These are phyloP conservation scores for Botrytis deweyae DNA, from an alignment of 2,329 filamentous ascomycete species.

Conservation along the genomic window DNA sequence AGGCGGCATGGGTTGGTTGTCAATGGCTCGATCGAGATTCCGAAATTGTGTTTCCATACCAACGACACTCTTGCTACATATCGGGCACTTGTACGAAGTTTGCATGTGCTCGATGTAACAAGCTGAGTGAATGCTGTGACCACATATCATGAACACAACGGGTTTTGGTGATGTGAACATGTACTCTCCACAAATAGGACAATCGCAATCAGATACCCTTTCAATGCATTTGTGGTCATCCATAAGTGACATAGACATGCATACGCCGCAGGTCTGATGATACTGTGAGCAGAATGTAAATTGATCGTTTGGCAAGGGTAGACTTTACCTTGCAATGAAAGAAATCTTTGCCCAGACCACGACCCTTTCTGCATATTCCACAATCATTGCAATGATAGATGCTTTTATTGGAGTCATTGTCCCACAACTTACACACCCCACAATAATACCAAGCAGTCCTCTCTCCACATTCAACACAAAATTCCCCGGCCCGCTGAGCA, in stretches of 20 bases:
- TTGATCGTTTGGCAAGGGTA: not conserved
- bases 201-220: constrained; percentile 89
- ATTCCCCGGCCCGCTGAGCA: constrained; percentile 76
- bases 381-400: constrained; percentile 98
- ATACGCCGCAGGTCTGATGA: constrained; percentile 79
- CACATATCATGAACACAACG: constrained; percentile 92
- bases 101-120: constrained; percentile 89
- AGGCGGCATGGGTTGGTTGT: constrained; percentile 85
- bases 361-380: constrained; percentile 88
- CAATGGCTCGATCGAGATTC: constrained; percentile 83
- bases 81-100: constrained; percentile 90
- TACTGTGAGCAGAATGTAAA: constrained; percentile 16
- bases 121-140: constrained; percentile 88
- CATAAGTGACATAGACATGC: constrained; percentile 85
- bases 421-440: constrained; percentile 93
- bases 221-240: constrained; percentile 91
- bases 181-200: constrained; percentile 94
- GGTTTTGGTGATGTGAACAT: constrained; percentile 88
- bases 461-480: constrained; percentile 74
- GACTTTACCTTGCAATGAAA: constrained; percentile 90
- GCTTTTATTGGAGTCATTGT: constrained; percentile 83
- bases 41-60: constrained; percentile 98
- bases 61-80: constrained; percentile 93
- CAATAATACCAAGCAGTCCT: constrained; percentile 89
- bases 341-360: constrained; percentile 93